These are phyloP conservation scores for Retiboletus flavoniger DNA, from an alignment of 1,284 basidiomycete genomes.

Conservation along the genomic window DNA sequence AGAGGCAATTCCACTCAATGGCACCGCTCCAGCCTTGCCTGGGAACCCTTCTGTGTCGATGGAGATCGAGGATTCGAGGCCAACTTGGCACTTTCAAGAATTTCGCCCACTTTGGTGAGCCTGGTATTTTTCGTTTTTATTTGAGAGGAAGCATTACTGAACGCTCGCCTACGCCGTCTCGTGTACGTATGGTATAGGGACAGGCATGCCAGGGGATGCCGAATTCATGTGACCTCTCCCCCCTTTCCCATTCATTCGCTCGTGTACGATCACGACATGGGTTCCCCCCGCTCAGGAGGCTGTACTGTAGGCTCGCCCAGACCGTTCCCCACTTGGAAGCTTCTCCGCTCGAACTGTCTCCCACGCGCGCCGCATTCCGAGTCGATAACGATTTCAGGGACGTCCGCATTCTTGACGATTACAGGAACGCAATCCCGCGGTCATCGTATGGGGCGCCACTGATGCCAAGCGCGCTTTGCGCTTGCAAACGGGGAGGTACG, in stretches of 20 bases:
- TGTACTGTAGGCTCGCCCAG: slow-evolving; percentile 50
- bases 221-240: slow-evolving; percentile 40
- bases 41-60: slow-evolving; percentile 56
- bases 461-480: slow-evolving; percentile 43
- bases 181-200: slow-evolving; percentile 45
- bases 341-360: slow-evolving; percentile 23
- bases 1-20: slow-evolving; percentile 58
- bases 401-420: slow-evolving; percentile 48
- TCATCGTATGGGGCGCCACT: slow-evolving; percentile 63
- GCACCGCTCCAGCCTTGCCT: slow-evolving; percentile 51
- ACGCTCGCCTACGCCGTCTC: too few species aligned
- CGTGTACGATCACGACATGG: slow-evolving; percentile 9
- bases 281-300: slow-evolving; percentile 22
- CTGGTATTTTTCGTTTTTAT: not conserved
- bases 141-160: not conserved
- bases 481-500: slow-evolving; percentile 56
- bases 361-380: slow-evolving; percentile 36
- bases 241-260: slow-evolving; percentile 14
- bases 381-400: slow-evolving; percentile 39
- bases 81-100: slow-evolving; percentile 38
- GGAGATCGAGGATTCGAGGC: slow-evolving; percentile 43
- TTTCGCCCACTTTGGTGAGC: slow-evolving; percentile 52
- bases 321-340: slow-evolving; percentile 41
- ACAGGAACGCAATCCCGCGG: slow-evolving; percentile 35
- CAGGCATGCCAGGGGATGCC: slow-evolving; percentile 43